phyloP scores from a whole-genome alignment of 768 basidiomycete genomes.

The Hericium coralloides region DNA sequence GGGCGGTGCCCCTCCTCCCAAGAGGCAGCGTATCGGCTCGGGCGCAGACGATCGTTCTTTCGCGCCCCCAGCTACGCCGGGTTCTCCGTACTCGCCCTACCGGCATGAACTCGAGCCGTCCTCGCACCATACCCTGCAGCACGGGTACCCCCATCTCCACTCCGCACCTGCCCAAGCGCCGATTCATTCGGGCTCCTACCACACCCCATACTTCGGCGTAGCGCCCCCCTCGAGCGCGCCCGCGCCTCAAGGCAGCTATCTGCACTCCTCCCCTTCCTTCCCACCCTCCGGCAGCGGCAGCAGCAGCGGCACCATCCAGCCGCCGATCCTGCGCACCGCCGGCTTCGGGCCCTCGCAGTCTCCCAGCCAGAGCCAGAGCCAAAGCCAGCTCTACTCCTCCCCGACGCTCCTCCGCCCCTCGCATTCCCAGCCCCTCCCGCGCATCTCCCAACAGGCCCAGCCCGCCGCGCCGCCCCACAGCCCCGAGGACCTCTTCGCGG shows the following conservation, averaged over 20 bases:
- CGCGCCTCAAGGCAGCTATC: neutral
- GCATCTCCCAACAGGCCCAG: conserved; percentile 10
- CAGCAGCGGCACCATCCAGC: neutral
- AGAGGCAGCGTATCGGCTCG: conserved; percentile 3
- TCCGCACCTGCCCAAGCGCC: neutral
- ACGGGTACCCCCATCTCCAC: neutral
- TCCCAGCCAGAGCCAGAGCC: neutral
- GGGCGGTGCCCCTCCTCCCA: conserved; percentile 2
- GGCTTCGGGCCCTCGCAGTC: neutral
- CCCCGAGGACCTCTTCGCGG: conserved; percentile 13
- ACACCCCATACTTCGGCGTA: neutral
- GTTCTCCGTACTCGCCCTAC: conserved; percentile 4
- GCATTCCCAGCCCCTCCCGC: conserved; percentile 1
- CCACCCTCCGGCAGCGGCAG: neutral
- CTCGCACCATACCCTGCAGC: neutral
- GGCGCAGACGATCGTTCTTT: neutral
- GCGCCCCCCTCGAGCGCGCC: neutral
- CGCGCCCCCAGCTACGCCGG: neutral
- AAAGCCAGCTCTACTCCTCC: neutral
- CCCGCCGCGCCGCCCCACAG: conserved; percentile 6
- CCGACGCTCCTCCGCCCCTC: neutral
- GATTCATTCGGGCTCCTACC: neutral
- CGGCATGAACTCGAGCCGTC: neutral
- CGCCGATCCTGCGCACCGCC: neutral
- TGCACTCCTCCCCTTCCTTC: neutral